phyloP scores from a whole-genome alignment of 352 stramenopile species.

The Phytophthora agathidicida region DNA sequence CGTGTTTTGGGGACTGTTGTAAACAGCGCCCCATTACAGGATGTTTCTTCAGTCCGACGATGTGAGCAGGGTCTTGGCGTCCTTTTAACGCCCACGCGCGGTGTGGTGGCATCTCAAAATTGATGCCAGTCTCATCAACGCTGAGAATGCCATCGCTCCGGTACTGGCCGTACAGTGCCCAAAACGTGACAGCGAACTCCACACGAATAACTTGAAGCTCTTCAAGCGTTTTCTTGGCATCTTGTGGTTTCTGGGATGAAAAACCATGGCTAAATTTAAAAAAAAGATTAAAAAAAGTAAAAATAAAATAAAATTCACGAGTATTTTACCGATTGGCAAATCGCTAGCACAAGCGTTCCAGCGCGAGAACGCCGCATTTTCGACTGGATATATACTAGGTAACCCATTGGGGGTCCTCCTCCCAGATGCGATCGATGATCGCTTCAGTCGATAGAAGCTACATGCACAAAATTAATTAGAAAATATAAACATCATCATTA shows the following conservation, averaged over 20 bases:
- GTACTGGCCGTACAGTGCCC: not conserved
- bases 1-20: too few relatives aligned
- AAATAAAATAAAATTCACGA: too few relatives aligned
- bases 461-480: not conserved
- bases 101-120: conserved; percentile 4
- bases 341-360: not conserved
- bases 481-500: too few relatives aligned
- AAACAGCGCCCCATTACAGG: not conserved
- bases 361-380: not conserved
- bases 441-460: not conserved
- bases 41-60: conserved; percentile 1
- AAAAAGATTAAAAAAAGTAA: not conserved
- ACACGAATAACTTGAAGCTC: not conserved
- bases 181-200: not conserved
- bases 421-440: not conserved
- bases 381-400: not conserved
- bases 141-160: conserved; percentile 3
- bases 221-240: not conserved
- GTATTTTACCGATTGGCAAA: not conserved
- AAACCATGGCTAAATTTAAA: not conserved
- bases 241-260: not conserved
- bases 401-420: not conserved
- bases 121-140: conserved; percentile 7
- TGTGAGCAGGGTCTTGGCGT: not conserved
- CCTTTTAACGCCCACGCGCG: not conserved